Conservation (phyloP, 352 stramenopile species). For the Pythium vanterpoolii region DNA sequence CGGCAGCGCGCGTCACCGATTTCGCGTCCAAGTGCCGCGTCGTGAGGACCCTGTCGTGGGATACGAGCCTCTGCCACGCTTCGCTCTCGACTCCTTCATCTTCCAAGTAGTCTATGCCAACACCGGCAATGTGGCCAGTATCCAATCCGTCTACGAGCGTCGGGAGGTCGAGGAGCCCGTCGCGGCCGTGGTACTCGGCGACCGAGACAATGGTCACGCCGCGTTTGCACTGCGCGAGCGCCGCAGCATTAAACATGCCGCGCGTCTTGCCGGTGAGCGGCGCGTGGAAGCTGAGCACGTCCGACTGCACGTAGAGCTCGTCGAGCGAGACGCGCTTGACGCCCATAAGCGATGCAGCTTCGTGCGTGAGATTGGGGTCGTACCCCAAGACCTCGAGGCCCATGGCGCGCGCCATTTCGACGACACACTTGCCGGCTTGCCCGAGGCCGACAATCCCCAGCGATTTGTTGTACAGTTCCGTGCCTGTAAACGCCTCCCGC, state of each 20-base stretch:
- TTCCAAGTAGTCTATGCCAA: conserved; percentile 76
- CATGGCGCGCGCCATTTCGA: conserved; percentile 71
- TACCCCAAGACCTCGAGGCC: conserved; percentile 66
- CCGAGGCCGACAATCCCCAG: conserved; percentile 73
- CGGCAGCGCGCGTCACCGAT: conserved; percentile 60
- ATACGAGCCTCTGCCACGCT: conserved; percentile 64
- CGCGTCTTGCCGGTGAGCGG: conserved; percentile 91
- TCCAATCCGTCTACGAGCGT: conserved; percentile 67
- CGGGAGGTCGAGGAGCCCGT: conserved; percentile 80
- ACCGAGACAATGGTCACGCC: conserved; percentile 89
- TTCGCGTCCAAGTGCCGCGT: conserved; percentile 88
- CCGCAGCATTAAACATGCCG: conserved; percentile 83
- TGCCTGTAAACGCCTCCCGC: conserved; percentile 54
- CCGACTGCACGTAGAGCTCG: conserved; percentile 65
- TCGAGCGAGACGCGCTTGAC: conserved; percentile 60
- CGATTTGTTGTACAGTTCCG: conserved; percentile 55
- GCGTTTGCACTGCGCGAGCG: conserved; percentile 86
- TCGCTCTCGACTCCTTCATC: conserved; percentile 17
- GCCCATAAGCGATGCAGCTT: conserved; percentile 54
- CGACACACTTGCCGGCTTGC: conserved; percentile 64
- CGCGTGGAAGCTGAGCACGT: conserved; percentile 95
- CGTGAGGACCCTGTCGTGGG: conserved; percentile 87
- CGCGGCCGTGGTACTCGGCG: conserved; percentile 59
- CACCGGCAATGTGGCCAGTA: conserved; percentile 78
- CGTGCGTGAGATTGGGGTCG: conserved; percentile 73